Evolutionary conservation across 139 green algal genomes (phyloP).

Genomic region (Chlorella sp.): DNA sequence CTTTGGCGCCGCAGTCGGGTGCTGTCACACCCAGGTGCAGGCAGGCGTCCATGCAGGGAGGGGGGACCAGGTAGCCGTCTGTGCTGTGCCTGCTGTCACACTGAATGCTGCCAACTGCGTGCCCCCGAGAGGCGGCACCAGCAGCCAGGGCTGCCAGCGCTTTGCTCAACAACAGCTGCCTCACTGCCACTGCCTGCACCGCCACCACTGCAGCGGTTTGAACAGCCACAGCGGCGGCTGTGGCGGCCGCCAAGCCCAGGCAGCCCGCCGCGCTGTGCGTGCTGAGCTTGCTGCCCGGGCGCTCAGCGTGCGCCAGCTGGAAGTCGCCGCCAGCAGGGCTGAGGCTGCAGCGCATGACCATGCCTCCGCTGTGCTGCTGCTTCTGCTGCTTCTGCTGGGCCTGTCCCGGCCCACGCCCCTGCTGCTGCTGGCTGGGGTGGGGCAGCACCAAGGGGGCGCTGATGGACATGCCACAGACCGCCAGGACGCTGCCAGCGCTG

Average conservation of each 20-base stretch:
- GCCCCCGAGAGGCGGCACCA: neutral
- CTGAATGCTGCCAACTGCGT: constrained; percentile 29
- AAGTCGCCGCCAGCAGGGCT: constrained; percentile 13
- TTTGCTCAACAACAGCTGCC: neutral
- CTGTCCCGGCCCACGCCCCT: neutral
- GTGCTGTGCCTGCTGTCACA: neutral
- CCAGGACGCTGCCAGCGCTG: neutral
- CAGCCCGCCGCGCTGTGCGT: neutral
- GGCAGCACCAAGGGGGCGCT: constrained; percentile 30
- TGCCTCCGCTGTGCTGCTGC: neutral
- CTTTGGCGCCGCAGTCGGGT: constrained; percentile 47
- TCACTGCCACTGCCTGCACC: neutral
- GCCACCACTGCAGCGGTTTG: neutral
- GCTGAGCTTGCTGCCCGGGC: neutral
- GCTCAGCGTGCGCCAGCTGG: constrained; percentile 2
- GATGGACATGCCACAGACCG: constrained; percentile 41
- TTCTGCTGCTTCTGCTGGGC: neutral
- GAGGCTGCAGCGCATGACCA: constrained; percentile 33
- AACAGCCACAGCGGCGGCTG: neutral
- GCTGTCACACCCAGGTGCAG: constrained; percentile 53
- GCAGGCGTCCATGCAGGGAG: constrained; percentile 51
- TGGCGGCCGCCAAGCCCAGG: neutral
- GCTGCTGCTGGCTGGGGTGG: neutral
- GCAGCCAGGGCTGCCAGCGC: neutral
- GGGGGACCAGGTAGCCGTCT: constrained; percentile 49